Conservation (phyloP, 176 grass and related monocot genomes). For the Carex littledalei region DNA sequence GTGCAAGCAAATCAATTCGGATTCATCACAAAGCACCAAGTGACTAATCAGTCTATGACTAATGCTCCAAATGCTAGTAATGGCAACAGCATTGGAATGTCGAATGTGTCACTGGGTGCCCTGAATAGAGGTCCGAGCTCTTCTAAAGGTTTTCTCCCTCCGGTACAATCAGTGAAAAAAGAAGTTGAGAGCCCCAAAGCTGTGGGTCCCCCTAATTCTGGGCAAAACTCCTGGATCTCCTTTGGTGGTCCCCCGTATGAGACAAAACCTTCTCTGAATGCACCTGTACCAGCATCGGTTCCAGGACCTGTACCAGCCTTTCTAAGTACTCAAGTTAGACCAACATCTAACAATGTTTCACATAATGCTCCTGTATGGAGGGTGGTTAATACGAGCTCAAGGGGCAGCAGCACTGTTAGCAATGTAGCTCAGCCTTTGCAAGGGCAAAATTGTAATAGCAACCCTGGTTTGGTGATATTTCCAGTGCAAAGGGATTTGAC, state of each 20-base stretch:
- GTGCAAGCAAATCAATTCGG: slow-evolving; percentile 34
- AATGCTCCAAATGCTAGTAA: slow-evolving; percentile 37
- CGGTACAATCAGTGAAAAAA: slow-evolving; percentile 53
- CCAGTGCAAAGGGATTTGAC: slow-evolving; percentile 59
- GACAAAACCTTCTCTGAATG: slow-evolving; percentile 48
- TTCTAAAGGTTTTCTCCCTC: slow-evolving; percentile 42
- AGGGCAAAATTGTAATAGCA: slow-evolving; percentile 49
- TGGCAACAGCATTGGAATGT: slow-evolving; percentile 40
- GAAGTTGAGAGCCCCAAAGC: slow-evolving; percentile 41
- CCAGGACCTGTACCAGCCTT: slow-evolving; percentile 16
- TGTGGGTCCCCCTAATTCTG: slow-evolving; percentile 31
- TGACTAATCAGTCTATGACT: slow-evolving; percentile 20
- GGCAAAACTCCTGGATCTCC: slow-evolving; percentile 77
- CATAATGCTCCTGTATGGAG: slow-evolving; percentile 33
- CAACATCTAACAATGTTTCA: slow-evolving; percentile 9
- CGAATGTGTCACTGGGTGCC: slow-evolving; percentile 30
- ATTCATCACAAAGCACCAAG: slow-evolving; percentile 59
- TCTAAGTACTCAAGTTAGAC: slow-evolving; percentile 32
- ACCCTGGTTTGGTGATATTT: slow-evolving; percentile 67
- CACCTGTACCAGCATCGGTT: background rate
- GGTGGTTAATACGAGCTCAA: slow-evolving; percentile 52
- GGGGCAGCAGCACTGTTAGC: slow-evolving; percentile 31
- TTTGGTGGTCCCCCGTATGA: slow-evolving; percentile 46
- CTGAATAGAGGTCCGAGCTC: slow-evolving; percentile 41
- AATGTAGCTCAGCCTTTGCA: slow-evolving; percentile 46